Conservation (phyloP, 768 basidiomycete genomes). For the Hysterangium stoloniferum region DNA sequence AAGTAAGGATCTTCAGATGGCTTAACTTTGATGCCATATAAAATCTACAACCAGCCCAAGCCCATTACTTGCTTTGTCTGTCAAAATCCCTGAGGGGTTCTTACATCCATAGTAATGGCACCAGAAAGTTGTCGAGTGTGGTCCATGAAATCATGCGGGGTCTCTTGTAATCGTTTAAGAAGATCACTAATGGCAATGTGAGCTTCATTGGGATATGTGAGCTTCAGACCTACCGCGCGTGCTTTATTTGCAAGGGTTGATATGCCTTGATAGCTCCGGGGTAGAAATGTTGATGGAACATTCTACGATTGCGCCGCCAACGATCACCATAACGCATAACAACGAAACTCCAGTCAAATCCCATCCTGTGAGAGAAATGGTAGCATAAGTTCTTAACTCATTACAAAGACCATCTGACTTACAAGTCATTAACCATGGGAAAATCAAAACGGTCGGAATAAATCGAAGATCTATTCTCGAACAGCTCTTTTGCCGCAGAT, state of each 20-base stretch:
- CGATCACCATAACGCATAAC: conserved; percentile 24
- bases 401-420: neutral
- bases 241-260: conserved; percentile 23
- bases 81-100: neutral
- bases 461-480: conserved; percentile 20
- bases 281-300: conserved; percentile 24
- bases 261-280: conserved; percentile 25
- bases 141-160: conserved; percentile 21
- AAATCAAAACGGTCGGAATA: conserved; percentile 22
- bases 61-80: neutral
- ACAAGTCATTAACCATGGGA: conserved; percentile 10
- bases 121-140: conserved; percentile 17
- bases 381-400: neutral
- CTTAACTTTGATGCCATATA: conserved; percentile 5
- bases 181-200: conserved; percentile 18
- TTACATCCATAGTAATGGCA: conserved; percentile 8
- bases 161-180: conserved; percentile 22
- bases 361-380: conserved; percentile 13
- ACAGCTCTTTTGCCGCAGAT: conserved; percentile 20
- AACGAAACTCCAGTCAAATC: conserved; percentile 24
- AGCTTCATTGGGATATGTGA: too few relatives aligned
- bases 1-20: conserved; percentile 37
- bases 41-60: neutral
- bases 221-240: neutral
- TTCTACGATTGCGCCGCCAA: conserved; percentile 25